These are phyloP conservation scores for Lenwebbia sp. DNA, from an alignment of 345 rosid genomes.

Conservation along the genomic window DNA sequence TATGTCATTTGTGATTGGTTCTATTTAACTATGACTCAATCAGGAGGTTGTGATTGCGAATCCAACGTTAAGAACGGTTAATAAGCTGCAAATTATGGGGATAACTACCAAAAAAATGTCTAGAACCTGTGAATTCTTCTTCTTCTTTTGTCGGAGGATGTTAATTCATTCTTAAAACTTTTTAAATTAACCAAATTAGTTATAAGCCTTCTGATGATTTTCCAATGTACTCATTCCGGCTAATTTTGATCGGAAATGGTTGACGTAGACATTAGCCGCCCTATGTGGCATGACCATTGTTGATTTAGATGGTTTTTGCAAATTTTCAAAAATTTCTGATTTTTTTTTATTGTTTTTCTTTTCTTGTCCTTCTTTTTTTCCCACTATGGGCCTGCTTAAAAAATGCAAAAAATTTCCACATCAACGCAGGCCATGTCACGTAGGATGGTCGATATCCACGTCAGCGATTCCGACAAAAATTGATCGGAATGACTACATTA, in stretches of 20 bases:
- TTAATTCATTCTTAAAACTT: not conserved
- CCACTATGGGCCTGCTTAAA: not conserved
- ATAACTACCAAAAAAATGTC: not conserved
- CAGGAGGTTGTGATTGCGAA: no score
- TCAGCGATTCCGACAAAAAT: not conserved
- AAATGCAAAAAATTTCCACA: not conserved
- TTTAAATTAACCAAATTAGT: not conserved
- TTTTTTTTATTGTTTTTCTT: no score
- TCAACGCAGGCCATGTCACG: no score
- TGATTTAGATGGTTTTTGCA: no score
- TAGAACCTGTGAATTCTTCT: not conserved
- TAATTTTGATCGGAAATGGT: no score
- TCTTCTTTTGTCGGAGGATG: not conserved
- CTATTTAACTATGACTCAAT: no score
- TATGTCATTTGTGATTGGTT: no score
- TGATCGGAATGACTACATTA: not conserved
- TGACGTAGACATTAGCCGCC: not conserved
- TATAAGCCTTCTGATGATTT: not conserved
- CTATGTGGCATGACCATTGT: rapidly evolving
- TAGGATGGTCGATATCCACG: rapidly evolving
- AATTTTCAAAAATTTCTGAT: no score
- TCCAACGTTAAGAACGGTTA: not conserved
- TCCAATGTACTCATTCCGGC: not conserved
- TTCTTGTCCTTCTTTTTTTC: not conserved
- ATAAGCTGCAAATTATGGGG: not conserved